Base-by-base conservation (phyloP, 2,329 filamentous ascomycete species). In the Westerdykella sp. region DNA sequence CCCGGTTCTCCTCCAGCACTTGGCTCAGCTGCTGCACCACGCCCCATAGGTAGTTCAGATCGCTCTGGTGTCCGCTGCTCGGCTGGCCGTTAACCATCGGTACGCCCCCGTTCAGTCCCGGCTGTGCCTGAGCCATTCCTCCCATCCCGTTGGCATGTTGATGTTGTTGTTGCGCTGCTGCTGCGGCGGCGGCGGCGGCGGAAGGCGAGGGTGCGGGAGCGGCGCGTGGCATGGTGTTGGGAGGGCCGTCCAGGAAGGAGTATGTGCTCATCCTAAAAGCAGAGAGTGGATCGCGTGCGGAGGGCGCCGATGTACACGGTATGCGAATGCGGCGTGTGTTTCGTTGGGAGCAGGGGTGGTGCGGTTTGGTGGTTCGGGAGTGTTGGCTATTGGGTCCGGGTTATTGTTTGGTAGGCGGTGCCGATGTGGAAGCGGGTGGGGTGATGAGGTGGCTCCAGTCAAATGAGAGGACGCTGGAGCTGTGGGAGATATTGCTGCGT, bases 41-140 rank as follows among this genome's bases (percentile, higher is more conserved):
- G 25, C 56, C 56, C 67, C 66, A 69, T 18, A 70, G 56, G 45
- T 68, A 60, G 44, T 69, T 69, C 66, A 70, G 68, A 42, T 70
- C 67, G 12, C 63, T 68, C 51, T 69, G 67, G 40, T 68, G 67
- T 36, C 67, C 67, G 6, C 65, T 64, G 22, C 56, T 60, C 9
- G 64, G 62, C 35, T 68, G 51, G 15, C 65, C 65, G 42, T 68
- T 68, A 34, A 67, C 62, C 54, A 67, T 58, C 6, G 64, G 65
- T 31, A 68, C 59, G 46, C 60, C 57, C 5, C n/a, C 32, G 9
- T 13, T 13, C 9, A 12, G 25, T 28, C 25, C 25, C 7, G 4
- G 46, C 60, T 66, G 28, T 60, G 57, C 38, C 54, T 18, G 39
- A 38, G 6, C 11, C 36, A 34, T 36, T 34, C 39, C 31, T 53